Evolutionary conservation across 2,329 filamentous ascomycete species (phyloP).

Genomic region (Chalaropsis ovoidea): DNA sequence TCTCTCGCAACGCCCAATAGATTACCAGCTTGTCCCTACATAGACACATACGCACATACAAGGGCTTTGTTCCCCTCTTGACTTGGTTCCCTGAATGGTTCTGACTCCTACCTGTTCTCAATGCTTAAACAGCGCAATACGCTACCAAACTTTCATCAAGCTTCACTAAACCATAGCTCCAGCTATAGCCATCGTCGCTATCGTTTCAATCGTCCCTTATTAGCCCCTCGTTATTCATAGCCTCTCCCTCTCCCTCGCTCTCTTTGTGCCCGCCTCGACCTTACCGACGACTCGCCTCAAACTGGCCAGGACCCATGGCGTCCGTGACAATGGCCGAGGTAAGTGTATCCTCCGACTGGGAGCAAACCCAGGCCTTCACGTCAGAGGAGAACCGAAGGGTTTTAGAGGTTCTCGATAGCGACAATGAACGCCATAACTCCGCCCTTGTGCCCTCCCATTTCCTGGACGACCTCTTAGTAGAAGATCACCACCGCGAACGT

Average conservation of each 20-base stretch:
- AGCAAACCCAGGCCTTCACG: slow-evolving; percentile 3
- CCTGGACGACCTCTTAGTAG: not conserved
- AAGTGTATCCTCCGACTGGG: not conserved
- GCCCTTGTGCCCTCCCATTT: not conserved
- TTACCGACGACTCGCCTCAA: not conserved
- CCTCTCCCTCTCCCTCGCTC: not conserved
- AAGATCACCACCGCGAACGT: slow-evolving; percentile 4
- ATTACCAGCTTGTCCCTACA: no score
- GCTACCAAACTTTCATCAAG: not conserved
- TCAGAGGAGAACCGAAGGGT: not conserved
- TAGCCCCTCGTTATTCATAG: not conserved
- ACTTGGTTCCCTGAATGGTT: not conserved
- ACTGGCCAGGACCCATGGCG: not conserved
- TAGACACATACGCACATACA: not conserved
- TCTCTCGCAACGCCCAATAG: no score
- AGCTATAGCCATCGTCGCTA: not conserved
- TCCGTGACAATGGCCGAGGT: not conserved
- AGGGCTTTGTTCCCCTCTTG: not conserved
- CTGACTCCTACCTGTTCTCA: not conserved
- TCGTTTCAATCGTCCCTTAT: not conserved
- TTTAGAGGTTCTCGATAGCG: not conserved
- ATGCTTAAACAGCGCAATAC: not conserved
- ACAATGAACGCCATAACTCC: not conserved
- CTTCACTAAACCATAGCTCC: not conserved
- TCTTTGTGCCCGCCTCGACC: not conserved